Evolutionary conservation across 2,329 filamentous ascomycete species (phyloP).

Genomic region (Colletotrichum musae): DNA sequence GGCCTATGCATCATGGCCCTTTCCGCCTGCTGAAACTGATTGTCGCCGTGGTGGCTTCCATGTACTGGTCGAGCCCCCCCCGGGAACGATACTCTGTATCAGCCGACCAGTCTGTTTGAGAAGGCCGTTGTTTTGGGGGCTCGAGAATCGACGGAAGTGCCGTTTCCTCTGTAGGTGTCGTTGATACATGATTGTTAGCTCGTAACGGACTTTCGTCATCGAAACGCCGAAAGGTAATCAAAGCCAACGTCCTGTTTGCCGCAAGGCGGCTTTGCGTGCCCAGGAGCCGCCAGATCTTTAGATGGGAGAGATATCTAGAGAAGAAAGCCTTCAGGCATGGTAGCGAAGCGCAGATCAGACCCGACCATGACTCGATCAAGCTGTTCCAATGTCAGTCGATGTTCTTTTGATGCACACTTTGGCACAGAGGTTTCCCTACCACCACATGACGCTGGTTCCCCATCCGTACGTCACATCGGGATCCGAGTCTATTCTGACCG

Average conservation of each 20-base stretch:
- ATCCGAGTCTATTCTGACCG: not conserved
- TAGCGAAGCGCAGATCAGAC: not conserved
- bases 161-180: not conserved
- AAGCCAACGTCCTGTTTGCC: not conserved
- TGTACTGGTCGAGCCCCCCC: not conserved
- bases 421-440: not conserved
- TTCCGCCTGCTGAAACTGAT: not conserved
- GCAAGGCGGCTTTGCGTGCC: not conserved
- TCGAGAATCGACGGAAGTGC: not conserved
- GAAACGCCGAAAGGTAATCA: not conserved
- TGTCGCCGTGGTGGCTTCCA: not conserved
- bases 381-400: not conserved
- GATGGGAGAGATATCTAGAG: not conserved
- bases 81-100: not conserved
- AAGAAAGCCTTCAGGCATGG: not conserved
- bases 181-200: not conserved
- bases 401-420: not conserved
- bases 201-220: not conserved
- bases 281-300: not conserved
- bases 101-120: not conserved
- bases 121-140: not conserved
- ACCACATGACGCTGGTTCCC: not conserved
- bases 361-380: not conserved
- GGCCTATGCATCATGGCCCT: not conserved
- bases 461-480: not conserved